Evolutionary conservation across 2,329 filamentous ascomycete species (phyloP), one percentile per base, ranked within the genome.

Genomic region (Pseudocercospora fuligena): DNA sequence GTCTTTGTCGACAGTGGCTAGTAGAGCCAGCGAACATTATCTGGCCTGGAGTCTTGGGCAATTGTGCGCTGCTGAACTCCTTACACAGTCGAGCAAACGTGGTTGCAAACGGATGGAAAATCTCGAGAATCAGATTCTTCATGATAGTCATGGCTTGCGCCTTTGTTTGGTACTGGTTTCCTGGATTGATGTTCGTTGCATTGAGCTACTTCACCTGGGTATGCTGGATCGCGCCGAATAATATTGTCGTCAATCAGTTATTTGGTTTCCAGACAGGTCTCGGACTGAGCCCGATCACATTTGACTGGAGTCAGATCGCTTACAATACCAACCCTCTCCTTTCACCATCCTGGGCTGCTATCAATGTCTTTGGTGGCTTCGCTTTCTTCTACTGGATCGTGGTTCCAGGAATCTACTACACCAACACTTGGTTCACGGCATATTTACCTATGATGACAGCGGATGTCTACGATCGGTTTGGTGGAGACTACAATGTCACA

Each of bases 281-380:
- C 14, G 92, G 92, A 0, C 81, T 97, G 36, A 90, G 94, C 68
- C 93, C 93, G 0, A 77, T 97, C 73, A 96, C 93, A 0, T 96
- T 97, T 74, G 93, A 97, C 80, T 97, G 93, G 93, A 91, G 92
- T 0, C 93, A 97, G 61, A 90, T 97, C 69, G 92, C 93, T 0
- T 88, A 94, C 75, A 95, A 96, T 72, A 93, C 93, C 16, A 95
- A 92, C 3, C 93, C 79, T 0, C 74, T 82, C 0, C 66, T 81
- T 2, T 71, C 71, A 60, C 74, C 76, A 11, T 78, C 77, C 43
- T 81, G 78, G 76, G 80, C 79, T 69, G 70, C 73, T 5, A 51
- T 75, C 23, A 83, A 83, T 64, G 80, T 82, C 5, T 81, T 82
- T 70, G 78, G 75, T 8, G 81, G 80, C 0, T 82, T 82, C 63